phyloP scores from a whole-genome alignment of 169 alveolate species.

The Plasmodium reichenowi region DNA sequence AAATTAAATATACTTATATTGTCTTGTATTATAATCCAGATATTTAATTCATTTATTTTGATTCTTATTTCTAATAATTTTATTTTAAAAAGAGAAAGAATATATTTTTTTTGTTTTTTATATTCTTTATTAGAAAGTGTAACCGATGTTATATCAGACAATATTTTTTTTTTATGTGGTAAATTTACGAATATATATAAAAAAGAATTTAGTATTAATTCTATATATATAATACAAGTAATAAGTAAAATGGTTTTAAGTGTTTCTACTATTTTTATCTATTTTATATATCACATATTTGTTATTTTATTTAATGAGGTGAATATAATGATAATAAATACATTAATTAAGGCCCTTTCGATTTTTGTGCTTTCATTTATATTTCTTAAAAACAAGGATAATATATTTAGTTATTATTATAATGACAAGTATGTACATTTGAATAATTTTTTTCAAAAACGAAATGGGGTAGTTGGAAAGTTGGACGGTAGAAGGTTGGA shows the following conservation, averaged over 20 bases:
- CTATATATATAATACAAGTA: constrained; percentile 70
- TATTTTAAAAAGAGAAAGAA: constrained; percentile 52
- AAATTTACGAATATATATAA: constrained; percentile 71
- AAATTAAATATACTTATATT: constrained; percentile 71
- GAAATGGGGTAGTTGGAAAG: neutral
- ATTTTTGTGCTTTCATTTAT: constrained; percentile 63
- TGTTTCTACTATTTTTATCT: constrained; percentile 56
- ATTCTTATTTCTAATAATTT: constrained; percentile 59
- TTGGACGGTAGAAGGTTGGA: too few species aligned
- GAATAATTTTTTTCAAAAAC: constrained; percentile 2
- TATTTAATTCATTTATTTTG: constrained; percentile 55
- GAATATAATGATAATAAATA: constrained; percentile 73
- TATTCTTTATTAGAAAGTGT: constrained; percentile 74
- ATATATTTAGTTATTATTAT: constrained; percentile 21
- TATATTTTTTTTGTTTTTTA: constrained; percentile 73
- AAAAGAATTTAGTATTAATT: constrained; percentile 55
- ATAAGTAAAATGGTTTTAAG: constrained; percentile 72
- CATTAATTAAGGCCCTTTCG: constrained; percentile 61
- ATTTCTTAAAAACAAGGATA: constrained; percentile 72
- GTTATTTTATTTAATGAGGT: constrained; percentile 37
- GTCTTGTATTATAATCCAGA: constrained; percentile 73
- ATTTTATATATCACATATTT: constrained; percentile 68
- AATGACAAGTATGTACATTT: constrained; percentile 4
- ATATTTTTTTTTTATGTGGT: constrained; percentile 77
- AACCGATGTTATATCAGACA: constrained; percentile 75